These are phyloP conservation scores for Adiantum capillusveneris DNA, from an alignment of 75 land plant genomes.

Conservation along the genomic window DNA sequence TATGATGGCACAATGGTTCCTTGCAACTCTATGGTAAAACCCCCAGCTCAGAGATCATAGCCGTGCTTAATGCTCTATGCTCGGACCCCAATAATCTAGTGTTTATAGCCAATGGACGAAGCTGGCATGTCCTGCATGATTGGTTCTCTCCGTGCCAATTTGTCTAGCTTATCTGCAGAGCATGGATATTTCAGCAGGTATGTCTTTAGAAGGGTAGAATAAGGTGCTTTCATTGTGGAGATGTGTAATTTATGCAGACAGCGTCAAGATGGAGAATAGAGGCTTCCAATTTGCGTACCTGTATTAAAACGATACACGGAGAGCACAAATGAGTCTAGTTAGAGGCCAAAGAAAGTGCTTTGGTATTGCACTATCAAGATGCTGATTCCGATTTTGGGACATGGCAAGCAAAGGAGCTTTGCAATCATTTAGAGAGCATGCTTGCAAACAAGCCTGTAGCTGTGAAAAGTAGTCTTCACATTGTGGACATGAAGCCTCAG, in stretches of 20 bases:
- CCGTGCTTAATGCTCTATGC: slow-evolving; percentile 39
- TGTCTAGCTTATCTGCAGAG: slow-evolving; percentile 55
- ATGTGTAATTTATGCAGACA: background rate
- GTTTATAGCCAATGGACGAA: slow-evolving; percentile 56
- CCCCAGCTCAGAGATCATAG: slow-evolving; percentile 36
- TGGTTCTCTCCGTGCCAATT: slow-evolving; percentile 55
- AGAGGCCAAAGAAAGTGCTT: slow-evolving; percentile 31
- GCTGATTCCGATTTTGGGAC: slow-evolving; percentile 49
- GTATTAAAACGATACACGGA: slow-evolving; percentile 38
- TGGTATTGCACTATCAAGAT: slow-evolving; percentile 40
- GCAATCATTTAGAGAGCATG: slow-evolving; percentile 43
- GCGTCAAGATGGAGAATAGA: slow-evolving; percentile 40
- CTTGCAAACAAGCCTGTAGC: slow-evolving; percentile 59
- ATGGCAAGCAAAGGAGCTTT: slow-evolving; percentile 45
- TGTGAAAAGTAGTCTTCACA: slow-evolving; percentile 46
- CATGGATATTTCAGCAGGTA: slow-evolving; percentile 60
- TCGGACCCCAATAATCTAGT: slow-evolving; percentile 42
- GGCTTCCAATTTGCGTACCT: slow-evolving; percentile 28
- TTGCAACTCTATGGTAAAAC: slow-evolving; percentile 39
- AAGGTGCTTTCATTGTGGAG: no score
- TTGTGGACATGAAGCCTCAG: slow-evolving; percentile 49
- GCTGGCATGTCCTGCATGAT: slow-evolving; percentile 28
- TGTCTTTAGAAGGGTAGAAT: no score
- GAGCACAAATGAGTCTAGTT: slow-evolving; percentile 38
- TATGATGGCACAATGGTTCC: slow-evolving; percentile 63